Evolutionary conservation across 202 grass and related monocot genomes (phyloP).

Genomic region (Eragrostis tef): DNA sequence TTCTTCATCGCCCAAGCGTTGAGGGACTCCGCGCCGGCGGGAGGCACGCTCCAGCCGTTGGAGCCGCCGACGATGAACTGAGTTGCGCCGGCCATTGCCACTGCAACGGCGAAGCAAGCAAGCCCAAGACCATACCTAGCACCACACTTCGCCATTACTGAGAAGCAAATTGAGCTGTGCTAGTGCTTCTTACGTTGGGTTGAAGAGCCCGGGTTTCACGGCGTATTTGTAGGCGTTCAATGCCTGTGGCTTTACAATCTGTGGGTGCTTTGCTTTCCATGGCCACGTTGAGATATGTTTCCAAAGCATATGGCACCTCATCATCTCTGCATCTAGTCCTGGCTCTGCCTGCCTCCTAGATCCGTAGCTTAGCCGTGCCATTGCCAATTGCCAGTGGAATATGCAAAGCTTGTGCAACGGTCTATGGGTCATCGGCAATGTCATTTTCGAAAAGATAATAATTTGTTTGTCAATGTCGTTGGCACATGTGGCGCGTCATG

Average conservation of each 20-base stretch:
- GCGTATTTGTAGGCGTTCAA: conserved; percentile 60
- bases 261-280: conserved; percentile 57
- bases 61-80: conserved; percentile 69
- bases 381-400: conserved; percentile 56
- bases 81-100: conserved; percentile 49
- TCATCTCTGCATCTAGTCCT: neutral
- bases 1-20: conserved; percentile 67
- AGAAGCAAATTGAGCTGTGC: neutral
- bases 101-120: conserved; percentile 42
- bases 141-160: conserved; percentile 49
- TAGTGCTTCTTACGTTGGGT: conserved; percentile 3
- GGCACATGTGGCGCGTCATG: neutral
- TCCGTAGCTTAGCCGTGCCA: conserved; percentile 28
- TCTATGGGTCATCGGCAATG: conserved; percentile 1
- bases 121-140: conserved; percentile 40
- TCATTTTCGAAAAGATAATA: neutral
- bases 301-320: conserved; percentile 35
- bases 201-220: neutral
- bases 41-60: conserved; percentile 63
- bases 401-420: conserved; percentile 50
- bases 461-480: neutral
- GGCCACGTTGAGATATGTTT: conserved; percentile 40
- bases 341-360: conserved; percentile 34
- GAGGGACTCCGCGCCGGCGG: conserved; percentile 48
- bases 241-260: conserved; percentile 52